These are phyloP conservation scores for Amanita pallidorosea DNA, from an alignment of 768 basidiomycete species.

Conservation along the genomic window DNA sequence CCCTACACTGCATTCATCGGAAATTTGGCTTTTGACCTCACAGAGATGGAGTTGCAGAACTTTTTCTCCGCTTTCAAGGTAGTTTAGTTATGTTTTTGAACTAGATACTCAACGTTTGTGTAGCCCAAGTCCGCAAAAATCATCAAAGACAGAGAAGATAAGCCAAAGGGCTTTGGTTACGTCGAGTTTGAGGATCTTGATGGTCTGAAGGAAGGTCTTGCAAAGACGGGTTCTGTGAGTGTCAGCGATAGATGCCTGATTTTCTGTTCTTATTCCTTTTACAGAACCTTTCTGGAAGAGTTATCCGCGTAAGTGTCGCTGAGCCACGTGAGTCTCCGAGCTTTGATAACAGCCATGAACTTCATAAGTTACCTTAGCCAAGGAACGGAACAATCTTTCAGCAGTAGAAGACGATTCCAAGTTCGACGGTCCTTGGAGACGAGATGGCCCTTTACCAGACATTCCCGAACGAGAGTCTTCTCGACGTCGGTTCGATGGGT, in stretches of 20 bases:
- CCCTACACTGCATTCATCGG: conserved; percentile 97
- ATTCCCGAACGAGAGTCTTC: conserved; percentile 47
- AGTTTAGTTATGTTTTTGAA: conserved; percentile 9
- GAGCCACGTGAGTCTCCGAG: conserved; percentile 76
- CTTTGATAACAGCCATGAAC: neutral
- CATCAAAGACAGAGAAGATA: conserved; percentile 86
- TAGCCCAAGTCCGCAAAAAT: conserved; percentile 84
- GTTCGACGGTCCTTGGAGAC: conserved; percentile 77
- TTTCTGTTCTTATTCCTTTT: neutral
- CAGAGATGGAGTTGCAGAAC: conserved; percentile 67
- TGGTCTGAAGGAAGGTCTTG: conserved; percentile 74
- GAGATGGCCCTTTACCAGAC: conserved; percentile 78
- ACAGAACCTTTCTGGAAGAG: conserved; percentile 67
- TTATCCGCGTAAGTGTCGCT: conserved; percentile 86
- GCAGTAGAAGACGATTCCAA: conserved; percentile 65
- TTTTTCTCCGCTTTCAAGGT: conserved; percentile 71
- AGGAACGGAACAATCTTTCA: conserved; percentile 58
- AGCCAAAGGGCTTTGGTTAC: conserved; percentile 97
- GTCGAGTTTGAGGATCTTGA: conserved; percentile 89
- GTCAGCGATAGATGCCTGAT: neutral
- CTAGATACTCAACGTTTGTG: neutral
- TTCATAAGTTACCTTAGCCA: conserved; percentile 38
- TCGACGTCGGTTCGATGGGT: conserved; percentile 56
- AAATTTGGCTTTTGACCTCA: conserved; percentile 89
- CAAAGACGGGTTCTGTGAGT: conserved; percentile 60